Evolutionary conservation across 2,329 filamentous ascomycete species (phyloP).

Genomic region (Cyphellophora europaea): DNA sequence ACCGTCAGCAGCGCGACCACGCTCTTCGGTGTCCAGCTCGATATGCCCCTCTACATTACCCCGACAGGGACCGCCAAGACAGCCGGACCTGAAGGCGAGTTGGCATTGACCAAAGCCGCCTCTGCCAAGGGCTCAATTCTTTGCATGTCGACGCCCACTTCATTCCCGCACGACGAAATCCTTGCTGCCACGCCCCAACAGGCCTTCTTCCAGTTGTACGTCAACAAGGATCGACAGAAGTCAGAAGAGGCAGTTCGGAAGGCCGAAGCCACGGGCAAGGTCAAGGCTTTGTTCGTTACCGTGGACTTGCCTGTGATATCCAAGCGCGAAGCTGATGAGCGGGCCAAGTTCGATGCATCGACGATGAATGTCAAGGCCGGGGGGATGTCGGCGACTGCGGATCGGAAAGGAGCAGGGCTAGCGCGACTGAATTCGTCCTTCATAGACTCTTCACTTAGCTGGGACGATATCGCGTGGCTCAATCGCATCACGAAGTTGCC

Average conservation of each 20-base stretch:
- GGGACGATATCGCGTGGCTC: slow-evolving; percentile 36
- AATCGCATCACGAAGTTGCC: slow-evolving; percentile 1
- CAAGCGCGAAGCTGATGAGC: slow-evolving; percentile 49
- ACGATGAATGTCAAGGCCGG: slow-evolving; percentile 2
- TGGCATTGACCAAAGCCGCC: slow-evolving; percentile 25
- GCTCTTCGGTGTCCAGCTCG: slow-evolving; percentile 13
- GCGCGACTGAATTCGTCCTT: slow-evolving; percentile 27
- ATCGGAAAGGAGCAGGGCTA: slow-evolving; percentile 47
- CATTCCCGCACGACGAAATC: slow-evolving; percentile 49
- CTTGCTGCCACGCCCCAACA: slow-evolving; percentile 21
- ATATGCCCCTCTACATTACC: slow-evolving; percentile 13
- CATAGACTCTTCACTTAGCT: slow-evolving; percentile 43
- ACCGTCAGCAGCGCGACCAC: slow-evolving; percentile 25
- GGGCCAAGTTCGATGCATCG: slow-evolving; percentile 27
- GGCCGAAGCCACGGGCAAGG: slow-evolving; percentile 27
- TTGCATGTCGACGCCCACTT: slow-evolving; percentile 41
- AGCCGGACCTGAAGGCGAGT: slow-evolving; percentile 34
- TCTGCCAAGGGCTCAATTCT: slow-evolving; percentile 10
- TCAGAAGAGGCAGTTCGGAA: slow-evolving; percentile 40
- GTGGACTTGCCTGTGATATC: slow-evolving; percentile 47
- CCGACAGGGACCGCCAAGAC: slow-evolving; percentile 29
- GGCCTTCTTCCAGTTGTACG: slow-evolving; percentile 49
- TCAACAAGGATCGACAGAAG: slow-evolving; percentile 46
- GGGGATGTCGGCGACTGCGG: slow-evolving; percentile 24
- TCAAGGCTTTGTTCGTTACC: slow-evolving; percentile 43